These are phyloP conservation scores for Amphichorda felina DNA, from an alignment of 2,329 filamentous ascomycete genomes.

Conservation along the genomic window DNA sequence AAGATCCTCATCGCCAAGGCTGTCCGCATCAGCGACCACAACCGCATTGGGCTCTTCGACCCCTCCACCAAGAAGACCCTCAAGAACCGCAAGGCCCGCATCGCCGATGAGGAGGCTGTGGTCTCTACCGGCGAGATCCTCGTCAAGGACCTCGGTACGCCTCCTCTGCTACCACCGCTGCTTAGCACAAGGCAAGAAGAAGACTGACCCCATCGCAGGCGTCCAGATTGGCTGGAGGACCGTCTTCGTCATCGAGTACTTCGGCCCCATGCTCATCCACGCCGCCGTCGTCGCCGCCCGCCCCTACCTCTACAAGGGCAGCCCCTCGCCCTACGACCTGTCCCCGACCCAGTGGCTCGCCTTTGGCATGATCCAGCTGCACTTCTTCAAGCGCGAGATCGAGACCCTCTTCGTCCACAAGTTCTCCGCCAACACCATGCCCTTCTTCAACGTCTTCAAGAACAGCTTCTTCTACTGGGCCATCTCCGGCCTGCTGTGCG, in stretches of 20 bases:
- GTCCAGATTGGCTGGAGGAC: conserved; percentile 85
- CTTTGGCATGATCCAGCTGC: conserved; percentile 61
- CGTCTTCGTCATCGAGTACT: conserved; percentile 91
- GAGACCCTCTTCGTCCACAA: conserved; percentile 93
- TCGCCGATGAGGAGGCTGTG: conserved; percentile 36
- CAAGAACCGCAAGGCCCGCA: conserved; percentile 46
- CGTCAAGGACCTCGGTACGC: conserved; percentile 84
- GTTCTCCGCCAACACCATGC: conserved; percentile 94
- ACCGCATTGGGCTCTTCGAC: conserved; percentile 52
- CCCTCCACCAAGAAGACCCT: conserved; percentile 48
- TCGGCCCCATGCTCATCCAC: conserved; percentile 85
- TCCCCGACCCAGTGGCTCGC: conserved; percentile 59
- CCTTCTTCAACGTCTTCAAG: conserved; percentile 78
- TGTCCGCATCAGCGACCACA: conserved; percentile 40
- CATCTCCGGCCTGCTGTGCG: conserved; percentile 67
- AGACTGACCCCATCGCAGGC: too few relatives aligned
- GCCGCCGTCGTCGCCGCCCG: conserved; percentile 60
- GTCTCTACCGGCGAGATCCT: conserved; percentile 48
- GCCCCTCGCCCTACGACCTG: conserved; percentile 31
- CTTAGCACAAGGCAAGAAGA: too few relatives aligned
- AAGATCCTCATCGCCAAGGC: conserved; percentile 42
- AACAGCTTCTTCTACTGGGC: conserved; percentile 95
- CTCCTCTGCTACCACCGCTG: too few relatives aligned
- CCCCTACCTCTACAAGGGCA: conserved; percentile 43
- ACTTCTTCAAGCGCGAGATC: conserved; percentile 91